Percentiles rank a stretch among this genome's conserved stretches.
These are phyloP conservation scores for Hypoxylon sp. DNA, from an alignment of 2,329 filamentous ascomycete species.

Conservation along the genomic window DNA sequence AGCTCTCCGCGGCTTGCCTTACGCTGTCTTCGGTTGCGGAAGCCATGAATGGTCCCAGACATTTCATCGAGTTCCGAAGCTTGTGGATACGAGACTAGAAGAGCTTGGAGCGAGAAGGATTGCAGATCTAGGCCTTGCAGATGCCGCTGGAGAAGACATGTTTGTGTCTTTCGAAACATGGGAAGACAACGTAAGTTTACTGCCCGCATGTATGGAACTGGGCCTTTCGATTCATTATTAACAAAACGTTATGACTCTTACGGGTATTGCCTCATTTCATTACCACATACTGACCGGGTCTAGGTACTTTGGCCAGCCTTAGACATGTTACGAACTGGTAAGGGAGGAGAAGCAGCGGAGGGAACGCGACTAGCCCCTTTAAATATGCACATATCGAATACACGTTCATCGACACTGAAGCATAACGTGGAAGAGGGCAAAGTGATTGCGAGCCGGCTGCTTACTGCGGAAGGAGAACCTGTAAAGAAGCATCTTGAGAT, in stretches of 20 bases:
- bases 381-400: slow-evolving; percentile 50
- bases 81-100: slow-evolving; percentile 70
- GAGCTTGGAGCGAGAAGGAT: slow-evolving; percentile 64
- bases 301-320: slow-evolving; percentile 38
- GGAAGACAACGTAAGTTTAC: slow-evolving; percentile 66
- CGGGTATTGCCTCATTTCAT: not conserved
- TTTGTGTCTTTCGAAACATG: slow-evolving; percentile 77
- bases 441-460: slow-evolving; percentile 60
- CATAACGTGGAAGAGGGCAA: slow-evolving; percentile 63
- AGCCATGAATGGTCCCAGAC: slow-evolving; percentile 69
- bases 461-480: slow-evolving; percentile 61
- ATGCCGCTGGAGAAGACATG: slow-evolving; percentile 75
- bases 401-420: slow-evolving; percentile 61
- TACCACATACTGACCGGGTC: not conserved
- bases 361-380: slow-evolving; percentile 11
- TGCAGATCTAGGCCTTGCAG: slow-evolving; percentile 59
- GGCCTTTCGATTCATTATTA: not conserved
- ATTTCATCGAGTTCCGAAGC: slow-evolving; percentile 76
- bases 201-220: not conserved
- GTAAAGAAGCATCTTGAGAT: slow-evolving; percentile 66
- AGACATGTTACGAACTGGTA: slow-evolving; percentile 5
- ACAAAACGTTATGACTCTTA: not conserved
- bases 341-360: not conserved
- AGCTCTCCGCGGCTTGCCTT: slow-evolving; percentile 63
- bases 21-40: slow-evolving; percentile 71